Evolutionary conservation across 129 eudicot species (phyloP).

Genomic region (Ambrosia trifida): DNA sequence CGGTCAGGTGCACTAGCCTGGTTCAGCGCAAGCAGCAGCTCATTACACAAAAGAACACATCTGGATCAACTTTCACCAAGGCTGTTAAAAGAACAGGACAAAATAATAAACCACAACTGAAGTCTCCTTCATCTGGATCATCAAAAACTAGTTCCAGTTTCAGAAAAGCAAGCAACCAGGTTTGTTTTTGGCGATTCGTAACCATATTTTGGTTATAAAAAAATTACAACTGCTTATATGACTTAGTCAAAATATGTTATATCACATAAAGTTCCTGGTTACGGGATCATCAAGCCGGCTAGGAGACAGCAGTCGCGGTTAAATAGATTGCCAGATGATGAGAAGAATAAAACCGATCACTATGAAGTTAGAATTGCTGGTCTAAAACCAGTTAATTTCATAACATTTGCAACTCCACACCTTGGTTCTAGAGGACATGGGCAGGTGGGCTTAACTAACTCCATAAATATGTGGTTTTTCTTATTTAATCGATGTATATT

Average conservation of each 20-base stretch:
- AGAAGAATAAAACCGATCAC: constrained; percentile 21
- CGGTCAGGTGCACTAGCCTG: no score
- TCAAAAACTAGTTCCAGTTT: neutral
- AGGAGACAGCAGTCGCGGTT: constrained; percentile 34
- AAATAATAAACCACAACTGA: neutral
- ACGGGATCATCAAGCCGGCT: constrained; percentile 29
- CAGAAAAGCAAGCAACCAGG: neutral
- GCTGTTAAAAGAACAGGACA: neutral
- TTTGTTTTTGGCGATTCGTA: neutral
- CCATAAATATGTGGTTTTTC: neutral
- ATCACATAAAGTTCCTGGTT: constrained; percentile 13
- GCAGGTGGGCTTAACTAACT: constrained; percentile 52
- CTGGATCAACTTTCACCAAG: neutral
- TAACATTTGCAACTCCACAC: constrained; percentile 95
- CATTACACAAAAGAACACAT: no score
- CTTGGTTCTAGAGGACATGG: constrained; percentile 84
- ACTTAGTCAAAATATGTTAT: neutral
- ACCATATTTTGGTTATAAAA: no score
- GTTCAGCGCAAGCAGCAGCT: no score
- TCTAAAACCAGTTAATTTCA: constrained; percentile 79
- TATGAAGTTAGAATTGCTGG: constrained; percentile 65
- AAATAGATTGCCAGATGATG: constrained; percentile 23
- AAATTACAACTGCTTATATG: neutral
- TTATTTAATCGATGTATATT: constrained; percentile 10
- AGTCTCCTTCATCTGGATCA: neutral